A percentile compares a stretch with the other conserved stretches of the same genome.
Evolutionary conservation across 176 grass and related monocot species (phyloP).

Genomic region (Olyra latifolia): DNA sequence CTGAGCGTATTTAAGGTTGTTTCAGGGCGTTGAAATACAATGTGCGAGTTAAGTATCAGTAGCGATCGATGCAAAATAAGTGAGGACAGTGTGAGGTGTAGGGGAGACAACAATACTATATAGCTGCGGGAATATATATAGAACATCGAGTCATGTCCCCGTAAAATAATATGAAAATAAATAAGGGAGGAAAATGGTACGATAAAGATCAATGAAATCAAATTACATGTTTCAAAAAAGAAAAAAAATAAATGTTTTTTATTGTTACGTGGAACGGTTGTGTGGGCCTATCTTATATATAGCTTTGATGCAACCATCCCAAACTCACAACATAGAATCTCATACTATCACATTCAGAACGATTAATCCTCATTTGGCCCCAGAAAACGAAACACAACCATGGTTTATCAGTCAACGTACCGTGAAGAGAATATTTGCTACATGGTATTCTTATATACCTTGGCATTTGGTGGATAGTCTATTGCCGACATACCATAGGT

Average conservation of each 20-base stretch:
- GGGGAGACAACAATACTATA: background rate
- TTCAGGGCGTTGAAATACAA: background rate
- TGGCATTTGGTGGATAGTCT: background rate
- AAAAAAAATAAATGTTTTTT: background rate
- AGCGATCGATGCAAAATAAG: too few relatives aligned
- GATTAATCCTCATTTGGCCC: slow-evolving; percentile 3
- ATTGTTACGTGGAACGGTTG: background rate
- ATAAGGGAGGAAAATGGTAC: background rate
- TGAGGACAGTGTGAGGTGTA: too few relatives aligned
- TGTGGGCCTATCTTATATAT: background rate
- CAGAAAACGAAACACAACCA: background rate
- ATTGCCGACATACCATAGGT: slow-evolving; percentile 5
- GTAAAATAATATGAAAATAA: background rate
- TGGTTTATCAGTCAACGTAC: background rate
- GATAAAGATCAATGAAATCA: background rate
- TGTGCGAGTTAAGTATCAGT: too few relatives aligned
- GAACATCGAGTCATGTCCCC: too few relatives aligned
- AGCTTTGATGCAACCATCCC: background rate
- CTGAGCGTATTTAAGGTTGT: too few relatives aligned
- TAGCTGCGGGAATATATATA: too few relatives aligned
- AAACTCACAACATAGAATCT: background rate
- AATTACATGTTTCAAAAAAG: background rate
- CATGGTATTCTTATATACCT: too few relatives aligned
- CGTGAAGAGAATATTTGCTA: background rate
- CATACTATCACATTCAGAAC: background rate